Base-by-base conservation (phyloP, 2,329 filamentous ascomycete genomes). In the Talaromyces sp. region DNA sequence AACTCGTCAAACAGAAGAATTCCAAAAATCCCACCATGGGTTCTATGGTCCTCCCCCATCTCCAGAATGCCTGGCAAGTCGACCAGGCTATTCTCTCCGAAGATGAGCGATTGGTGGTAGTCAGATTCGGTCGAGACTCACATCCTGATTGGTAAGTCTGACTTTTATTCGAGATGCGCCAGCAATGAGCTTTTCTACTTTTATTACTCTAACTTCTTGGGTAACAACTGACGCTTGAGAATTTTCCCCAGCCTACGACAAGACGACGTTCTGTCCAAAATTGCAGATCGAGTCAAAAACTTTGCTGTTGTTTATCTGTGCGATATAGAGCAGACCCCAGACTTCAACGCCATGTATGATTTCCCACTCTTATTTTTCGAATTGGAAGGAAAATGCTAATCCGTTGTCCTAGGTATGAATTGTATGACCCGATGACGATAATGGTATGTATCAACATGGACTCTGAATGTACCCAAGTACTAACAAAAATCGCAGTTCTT, bases 271-370 rank as follows among this genome's bases (percentile, higher is more conserved):
- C 88, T 99, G 55, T 96, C 93, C 81, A 91, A 86, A 67, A 95
- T 99, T 69, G 91, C 93, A 59, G 91, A 97, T 72, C 84, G 86
- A 45, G 91, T 99, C 63, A 95, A 96, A 78, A 96, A 74, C 56
- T 77, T 76, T 56, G 74, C 74, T n/a, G 74, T 76, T 5, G 88
- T 97, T 73, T 97, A 97, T 76, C 83, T 95, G 55, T 97, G 92
- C 81, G 92, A 97, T 73, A 87, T 95, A 67, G 89, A 96, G 70
- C 83, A 91, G 73, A 89, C 96, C 5, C 89, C 89, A 58, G 91
- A 96, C 73, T 97, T 96, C 80, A 97, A 94, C 72, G 85, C 89
- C 69, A 97, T 97, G 93, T 97, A 97, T 80, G 53, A n/a, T n/a
- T 59, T 3, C 41, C 1, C 2, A 3, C 5, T 4, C 17, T 28